Base-by-base conservation (phyloP, 2,329 filamentous ascomycete species). In the Xylariales sp. region DNA sequence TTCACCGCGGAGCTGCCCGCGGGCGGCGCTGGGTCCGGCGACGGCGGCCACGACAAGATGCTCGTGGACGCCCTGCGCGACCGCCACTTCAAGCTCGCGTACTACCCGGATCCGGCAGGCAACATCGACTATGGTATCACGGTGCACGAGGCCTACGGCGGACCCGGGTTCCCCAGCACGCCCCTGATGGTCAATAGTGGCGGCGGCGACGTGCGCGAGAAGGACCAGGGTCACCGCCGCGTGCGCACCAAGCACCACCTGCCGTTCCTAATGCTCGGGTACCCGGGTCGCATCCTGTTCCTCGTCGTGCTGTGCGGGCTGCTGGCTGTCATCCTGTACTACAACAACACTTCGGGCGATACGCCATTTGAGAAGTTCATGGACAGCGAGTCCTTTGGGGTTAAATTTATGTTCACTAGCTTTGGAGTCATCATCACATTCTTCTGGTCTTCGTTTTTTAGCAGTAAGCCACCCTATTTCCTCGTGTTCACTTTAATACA, bases 331-430 rank as follows among this genome's bases (percentile, higher is more conserved):
- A 58, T 66, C 15, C 40, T 60, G 7, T 65, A 65, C 40, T 67
- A 66, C 40, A 51, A 60, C 29, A 55, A 48, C 25, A 62, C 59
- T 0, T 52, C 53, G 1, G 52, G 50, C 12, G 48, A 63, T 29
- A 59, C 58, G 2, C 43, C 48, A 4, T 69, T 69, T 23, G 63
- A 68, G 39, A 46, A 42, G 1, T 69, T 69, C 40, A 67, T 69
- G 58, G 56, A 60, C 37, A 55, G 55, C 24, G 52, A 65, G 36
- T 53, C 53, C 2, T 65, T 66, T 25, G 63, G 63, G 1, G 57
- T 64, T 4, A 50, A 57, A 8, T 65, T 67, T 24, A 45, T 69
- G 11, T 66, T 68, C 40, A 63, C 65, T 1, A 42, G 52, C 5
- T 38, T 66, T 2, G 66, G 64, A 31, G 57, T 67, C 4, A 39